These are phyloP conservation scores for Colletotrichum tabaci DNA, from an alignment of 2,329 filamentous ascomycete species.

Conservation along the genomic window DNA sequence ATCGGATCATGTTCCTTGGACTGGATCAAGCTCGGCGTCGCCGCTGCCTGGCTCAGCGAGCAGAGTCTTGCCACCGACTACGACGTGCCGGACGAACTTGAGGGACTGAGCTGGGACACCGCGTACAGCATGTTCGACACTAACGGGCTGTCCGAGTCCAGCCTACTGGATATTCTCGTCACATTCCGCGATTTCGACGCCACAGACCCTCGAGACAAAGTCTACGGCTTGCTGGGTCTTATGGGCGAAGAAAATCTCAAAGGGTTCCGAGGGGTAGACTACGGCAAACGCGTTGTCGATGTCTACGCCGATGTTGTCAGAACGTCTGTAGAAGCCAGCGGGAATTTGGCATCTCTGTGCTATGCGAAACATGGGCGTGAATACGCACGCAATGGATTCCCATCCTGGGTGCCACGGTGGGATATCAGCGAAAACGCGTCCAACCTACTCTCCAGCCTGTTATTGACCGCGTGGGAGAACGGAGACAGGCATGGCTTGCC, in stretches of 20 bases:
- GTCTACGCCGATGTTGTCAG: conserved; percentile 13
- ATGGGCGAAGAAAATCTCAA: not conserved
- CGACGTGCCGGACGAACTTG: conserved; percentile 10
- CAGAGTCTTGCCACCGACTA: conserved; percentile 21
- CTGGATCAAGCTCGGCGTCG: conserved; percentile 17
- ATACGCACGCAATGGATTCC: not conserved
- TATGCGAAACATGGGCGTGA: conserved; percentile 5
- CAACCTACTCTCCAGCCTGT: not conserved
- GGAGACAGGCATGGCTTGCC: conserved; percentile 17
- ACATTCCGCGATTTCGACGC: conserved; percentile 17
- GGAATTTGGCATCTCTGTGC: not conserved
- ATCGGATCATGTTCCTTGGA: conserved; percentile 5
- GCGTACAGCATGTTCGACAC: conserved; percentile 28
- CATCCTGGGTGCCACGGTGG: conserved; percentile 23
- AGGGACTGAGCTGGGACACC: conserved; percentile 10
- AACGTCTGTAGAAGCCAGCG: not conserved
- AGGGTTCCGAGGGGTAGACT: conserved; percentile 10
- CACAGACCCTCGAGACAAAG: conserved; percentile 25
- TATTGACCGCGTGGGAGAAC: not conserved
- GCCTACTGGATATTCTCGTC: conserved; percentile 14
- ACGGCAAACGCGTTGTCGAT: conserved; percentile 2
- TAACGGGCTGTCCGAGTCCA: not conserved
- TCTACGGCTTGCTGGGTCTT: conserved; percentile 26
- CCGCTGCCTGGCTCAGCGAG: conserved; percentile 14
- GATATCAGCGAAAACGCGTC: conserved; percentile 6